Evolutionary conservation across 2,329 filamentous ascomycete genomes (phyloP), one percentile per base, ranked within the genome.

Genomic region (Neophaeococcomyces aloes): DNA sequence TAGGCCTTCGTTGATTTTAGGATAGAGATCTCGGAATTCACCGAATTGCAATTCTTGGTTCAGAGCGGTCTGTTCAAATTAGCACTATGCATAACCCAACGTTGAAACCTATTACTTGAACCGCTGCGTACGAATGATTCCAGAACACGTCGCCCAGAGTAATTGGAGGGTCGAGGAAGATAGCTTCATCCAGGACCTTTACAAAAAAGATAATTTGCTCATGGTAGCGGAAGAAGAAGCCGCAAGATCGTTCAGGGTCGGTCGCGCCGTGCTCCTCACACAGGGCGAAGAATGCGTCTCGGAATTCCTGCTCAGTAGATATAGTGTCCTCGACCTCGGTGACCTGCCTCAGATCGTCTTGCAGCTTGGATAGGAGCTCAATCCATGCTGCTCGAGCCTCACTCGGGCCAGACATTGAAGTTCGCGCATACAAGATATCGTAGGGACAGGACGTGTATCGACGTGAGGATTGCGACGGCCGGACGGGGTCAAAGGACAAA

Each of bases 141-240:
- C 39, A 42, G 19, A 42, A 34, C 11, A 42, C 15, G 33, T 34
- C 31, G 19, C n/a, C 33, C 31, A 42, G 39, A 4, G 29, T 19
- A 13, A 19, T 13, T 15, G 39, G 39, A 4, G 39, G 15, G 14
- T 27, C 23, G 7, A 42, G 21, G 11, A 18, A 18, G 6, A 34
- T 13, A 8, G 29, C 29, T 7, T 19, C 14, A n/a, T 42, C 39
- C 17, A 42, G n/a, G 6, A n/a, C 21, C 17, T 23, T 13, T 7
- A 34, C 21, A 15, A 42, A 42, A 17, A 34, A 32, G 7, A 42
- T 13, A 7, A 42, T 42, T 17, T 42, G 31, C 15, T 19, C 31
- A 13, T 42, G 31, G 29, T 18, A 34, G 17, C 39, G 29, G 6
- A 18, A 13, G 29, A 42, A 34, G 31, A 21, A 33, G 11, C 27